phyloP scores from a whole-genome alignment of 495 filamentous ascomycete species.

The Lophium mytilinum region DNA sequence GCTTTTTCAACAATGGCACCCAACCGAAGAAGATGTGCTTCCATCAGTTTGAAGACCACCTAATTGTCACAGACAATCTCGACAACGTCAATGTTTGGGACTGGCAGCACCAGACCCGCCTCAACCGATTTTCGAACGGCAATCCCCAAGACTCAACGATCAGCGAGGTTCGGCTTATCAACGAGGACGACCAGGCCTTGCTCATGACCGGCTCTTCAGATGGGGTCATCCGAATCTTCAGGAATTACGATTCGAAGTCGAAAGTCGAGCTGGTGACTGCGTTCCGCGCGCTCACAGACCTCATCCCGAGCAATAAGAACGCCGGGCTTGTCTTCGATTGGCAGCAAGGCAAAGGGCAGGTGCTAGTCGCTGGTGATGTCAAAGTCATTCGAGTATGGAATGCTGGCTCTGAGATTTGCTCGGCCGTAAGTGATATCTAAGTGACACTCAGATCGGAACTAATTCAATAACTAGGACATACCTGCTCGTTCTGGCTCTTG shows the following conservation, averaged over 20 bases:
- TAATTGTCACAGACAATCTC: conserved; percentile 87
- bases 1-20: conserved; percentile 74
- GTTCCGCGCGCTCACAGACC: conserved; percentile 86
- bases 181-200: conserved; percentile 93
- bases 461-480: conserved; percentile 55
- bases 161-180: conserved; percentile 91
- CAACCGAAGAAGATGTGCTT: conserved; percentile 90
- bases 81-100: conserved; percentile 88
- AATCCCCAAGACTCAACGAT: conserved; percentile 88
- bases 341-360: conserved; percentile 93
- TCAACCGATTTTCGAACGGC: conserved; percentile 85
- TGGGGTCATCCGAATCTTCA: conserved; percentile 87
- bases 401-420: conserved; percentile 85
- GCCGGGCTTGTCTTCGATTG: conserved; percentile 95
- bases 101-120: conserved; percentile 63
- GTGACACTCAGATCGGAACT: background rate
- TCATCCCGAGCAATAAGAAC: conserved; percentile 84
- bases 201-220: conserved; percentile 93
- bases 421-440: conserved; percentile 44
- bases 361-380: conserved; percentile 91
- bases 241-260: conserved; percentile 69
- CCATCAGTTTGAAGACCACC: conserved; percentile 94
- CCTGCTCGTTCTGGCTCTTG: conserved; percentile 91
- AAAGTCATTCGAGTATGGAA: conserved; percentile 95
- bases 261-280: conserved; percentile 79